Evolutionary conservation across 2,329 filamentous ascomycete species (phyloP), one percentile per base, ranked within the genome.

Genomic region (Penicillium crustosum): DNA sequence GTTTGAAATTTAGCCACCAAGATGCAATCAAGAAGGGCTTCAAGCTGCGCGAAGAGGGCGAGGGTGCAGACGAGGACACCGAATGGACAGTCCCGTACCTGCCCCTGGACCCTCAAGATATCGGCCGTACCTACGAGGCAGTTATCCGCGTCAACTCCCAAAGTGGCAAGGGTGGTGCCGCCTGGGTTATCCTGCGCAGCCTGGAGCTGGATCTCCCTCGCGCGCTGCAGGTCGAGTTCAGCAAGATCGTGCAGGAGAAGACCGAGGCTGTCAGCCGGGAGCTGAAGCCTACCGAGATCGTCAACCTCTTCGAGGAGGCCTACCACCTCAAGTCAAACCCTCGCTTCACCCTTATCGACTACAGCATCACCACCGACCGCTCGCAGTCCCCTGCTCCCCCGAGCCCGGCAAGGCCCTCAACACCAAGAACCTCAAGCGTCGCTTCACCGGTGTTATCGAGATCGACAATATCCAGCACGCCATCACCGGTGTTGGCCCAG

Each of bases 131-230:
- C n/a, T 97, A 97, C 83, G 93, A 97, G 78, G 93, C 93, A 58
- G 89, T 97, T 72, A 97, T 97, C 73, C 90, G 93, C 59, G 93
- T 97, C 83, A 99, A 97, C 81, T 96, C 91, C 19, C 93, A 97
- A 75, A 91, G 87, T 68, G 93, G 93, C 64, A 97, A 99, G 80
- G 93, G 93, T 61, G 94, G 94, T 67, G 88, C 91, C 59, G 93
- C 93, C 50, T 97, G 91, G 90, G 90, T 97, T 72, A 93, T 97
- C 72, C 87, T 93, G 72, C 88, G 89, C 67, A 89, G 91, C 70
- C 86, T 97, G 61, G 86, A 94, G 70, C 89, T 97, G 69, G 94
- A 97, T 75, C 85, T 97, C 51, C 94, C 94, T 17, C 90, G 94
- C 61, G 92, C 92, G 53, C 84, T 97, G 51, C 93, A 97, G 77